Evolutionary conservation across 1,284 basidiomycete genomes (phyloP), one percentile per base, ranked within the genome.

Genomic region (Ustilago crameri): DNA sequence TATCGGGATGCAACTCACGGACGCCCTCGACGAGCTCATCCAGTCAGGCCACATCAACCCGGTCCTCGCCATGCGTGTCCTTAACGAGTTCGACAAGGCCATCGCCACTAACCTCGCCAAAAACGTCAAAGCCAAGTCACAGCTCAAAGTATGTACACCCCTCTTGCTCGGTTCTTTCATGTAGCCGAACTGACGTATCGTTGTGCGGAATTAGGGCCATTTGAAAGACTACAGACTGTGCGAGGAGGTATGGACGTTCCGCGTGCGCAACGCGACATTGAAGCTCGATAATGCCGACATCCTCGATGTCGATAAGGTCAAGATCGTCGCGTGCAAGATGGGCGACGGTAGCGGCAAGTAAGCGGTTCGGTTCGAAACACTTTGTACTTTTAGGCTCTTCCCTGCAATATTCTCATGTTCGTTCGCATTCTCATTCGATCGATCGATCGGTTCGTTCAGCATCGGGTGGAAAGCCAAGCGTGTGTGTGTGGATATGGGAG

Each of bases 21-120:
- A 98, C 86, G 94, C 95, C 70, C 89, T 98, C 76, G 95, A 98
- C 85, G 95, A 98, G 86, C 89, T 98, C 66, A 98, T 98, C 81
- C 96, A 95, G 51, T 93, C 91, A 75, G 95, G 95, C 2, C 91
- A 93, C 60, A 98, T 98, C 78, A 96, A 95, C 20, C 95, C 96
- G 2, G 95, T 98, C 85, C 85, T 98, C 67, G 95, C 95, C 14
- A 94, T 98, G 91, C 92, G 95, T 83, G 93, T 98, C 9, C 85
- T 98, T 58, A 92, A 79, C 57, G 80, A 83, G 54, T 83, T 83
- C 40, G 81, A 83, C 54, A 75, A 76, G 51, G 73, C 79, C 23
- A 79, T 83, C 49, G 81, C 81, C 17, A 79, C 79, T 43, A 80
- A 80, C 20, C 68, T 83, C 5, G 51, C 38, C 30, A 79, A 78